Percentiles rank a stretch among this genome's conserved stretches.
Evolutionary conservation across 1,139 yeast species (phyloP).

Genomic region (Scheffersomyces segobiensis): DNA sequence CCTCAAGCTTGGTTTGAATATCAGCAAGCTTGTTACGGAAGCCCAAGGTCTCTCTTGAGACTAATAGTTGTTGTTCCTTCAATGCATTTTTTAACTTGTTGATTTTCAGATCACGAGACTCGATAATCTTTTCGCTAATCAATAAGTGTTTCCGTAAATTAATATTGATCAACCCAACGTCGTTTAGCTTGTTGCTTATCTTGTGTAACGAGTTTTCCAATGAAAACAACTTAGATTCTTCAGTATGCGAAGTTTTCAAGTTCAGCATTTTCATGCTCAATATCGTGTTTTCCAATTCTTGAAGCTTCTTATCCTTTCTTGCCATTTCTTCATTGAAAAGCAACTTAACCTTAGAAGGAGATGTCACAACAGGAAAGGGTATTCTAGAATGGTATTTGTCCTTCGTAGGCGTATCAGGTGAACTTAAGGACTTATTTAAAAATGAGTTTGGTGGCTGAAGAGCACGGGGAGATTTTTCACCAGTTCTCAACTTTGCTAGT

Average conservation of each 20-base stretch:
- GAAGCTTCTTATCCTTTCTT: conserved; percentile 37
- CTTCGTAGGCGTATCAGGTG: conserved; percentile 13
- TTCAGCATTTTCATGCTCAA: conserved; percentile 37
- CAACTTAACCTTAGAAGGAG: conserved; percentile 11
- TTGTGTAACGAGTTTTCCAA: conserved; percentile 41
- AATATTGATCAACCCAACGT: conserved; percentile 39
- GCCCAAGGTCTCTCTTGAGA: conserved; percentile 50
- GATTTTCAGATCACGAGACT: conserved; percentile 60
- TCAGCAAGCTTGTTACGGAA: conserved; percentile 53
- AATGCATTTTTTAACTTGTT: conserved; percentile 53
- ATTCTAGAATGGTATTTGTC: conserved; percentile 5
- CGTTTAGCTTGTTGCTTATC: conserved; percentile 39
- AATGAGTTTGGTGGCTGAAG: conserved; percentile 8
- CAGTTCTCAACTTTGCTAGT: conserved; percentile 24
- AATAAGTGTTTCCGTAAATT: conserved; percentile 43
- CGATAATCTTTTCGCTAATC: conserved; percentile 59
- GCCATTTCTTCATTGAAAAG: conserved; percentile 25
- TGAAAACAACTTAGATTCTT: conserved; percentile 40
- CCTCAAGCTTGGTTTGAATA: conserved; percentile 41
- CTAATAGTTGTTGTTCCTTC: conserved; percentile 50
- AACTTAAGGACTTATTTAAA: conserved; percentile 3
- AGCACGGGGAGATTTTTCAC: conserved; percentile 10
- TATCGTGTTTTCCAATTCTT: conserved; percentile 38
- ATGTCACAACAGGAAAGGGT: conserved; percentile 10
- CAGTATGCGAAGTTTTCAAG: conserved; percentile 43